phyloP scores from a whole-genome alignment of 2,329 filamentous ascomycete genomes.

The Coniochaeta ligniaria region DNA sequence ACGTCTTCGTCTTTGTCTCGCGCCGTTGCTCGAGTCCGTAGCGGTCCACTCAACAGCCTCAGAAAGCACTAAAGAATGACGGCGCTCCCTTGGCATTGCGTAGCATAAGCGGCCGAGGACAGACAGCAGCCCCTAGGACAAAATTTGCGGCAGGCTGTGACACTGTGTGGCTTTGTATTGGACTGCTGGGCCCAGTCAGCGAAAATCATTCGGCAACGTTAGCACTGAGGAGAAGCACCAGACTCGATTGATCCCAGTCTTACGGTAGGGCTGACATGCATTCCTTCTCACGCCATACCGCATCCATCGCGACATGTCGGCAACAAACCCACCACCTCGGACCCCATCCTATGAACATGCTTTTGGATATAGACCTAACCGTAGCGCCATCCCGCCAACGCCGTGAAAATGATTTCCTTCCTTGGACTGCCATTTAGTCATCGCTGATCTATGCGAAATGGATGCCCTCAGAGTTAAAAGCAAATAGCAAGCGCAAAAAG shows the following conservation, averaged over 20 bases:
- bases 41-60: neutral
- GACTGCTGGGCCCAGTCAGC: neutral
- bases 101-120: neutral
- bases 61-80: neutral
- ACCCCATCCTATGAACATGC: neutral
- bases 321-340: neutral
- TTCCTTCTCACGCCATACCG: neutral
- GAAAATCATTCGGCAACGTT: neutral
- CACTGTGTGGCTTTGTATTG: neutral
- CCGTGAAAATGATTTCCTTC: neutral
- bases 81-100: neutral
- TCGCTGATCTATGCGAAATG: slow-evolving; percentile 63
- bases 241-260: neutral
- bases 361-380: neutral
- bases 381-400: neutral
- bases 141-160: neutral
- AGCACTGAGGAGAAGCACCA: neutral
- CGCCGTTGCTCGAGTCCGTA: too few relatives aligned
- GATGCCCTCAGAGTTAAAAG: slow-evolving; percentile 84
- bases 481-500: slow-evolving; percentile 61
- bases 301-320: neutral
- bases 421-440: neutral
- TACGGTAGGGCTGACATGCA: neutral
- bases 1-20: too few relatives aligned
- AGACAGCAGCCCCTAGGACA: neutral